phyloP scores from a whole-genome alignment of 345 rosid species.

The Hypericum perforatum region DNA sequence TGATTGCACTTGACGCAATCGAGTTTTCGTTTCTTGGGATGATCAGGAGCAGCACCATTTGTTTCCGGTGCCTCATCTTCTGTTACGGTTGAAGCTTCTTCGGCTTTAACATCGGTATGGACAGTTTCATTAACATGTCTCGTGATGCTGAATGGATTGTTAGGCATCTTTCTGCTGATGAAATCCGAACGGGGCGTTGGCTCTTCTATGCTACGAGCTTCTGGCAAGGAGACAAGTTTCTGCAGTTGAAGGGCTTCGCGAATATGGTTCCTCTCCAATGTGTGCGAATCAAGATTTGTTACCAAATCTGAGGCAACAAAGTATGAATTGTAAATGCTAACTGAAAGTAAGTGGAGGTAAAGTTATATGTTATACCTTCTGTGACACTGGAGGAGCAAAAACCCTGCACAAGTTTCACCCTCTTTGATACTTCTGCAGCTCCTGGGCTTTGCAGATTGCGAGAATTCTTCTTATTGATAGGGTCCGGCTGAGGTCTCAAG shows the following conservation, averaged over 20 bases:
- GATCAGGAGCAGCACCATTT: constrained; percentile 7
- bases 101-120: constrained; percentile 1
- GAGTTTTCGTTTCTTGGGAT: constrained; percentile 17
- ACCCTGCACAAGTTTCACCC: constrained; percentile 20
- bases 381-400: constrained; percentile 20
- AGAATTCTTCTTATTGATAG: constrained; percentile 11
- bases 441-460: constrained; percentile 21
- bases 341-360: background rate
- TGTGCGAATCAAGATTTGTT: constrained; percentile 20
- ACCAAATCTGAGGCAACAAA: constrained; percentile 14
- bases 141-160: constrained; percentile 57
- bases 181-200: constrained; percentile 12
- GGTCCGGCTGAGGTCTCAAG: constrained; percentile 12
- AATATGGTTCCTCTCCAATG: constrained; percentile 24
- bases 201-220: constrained; percentile 5
- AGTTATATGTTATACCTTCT: constrained; percentile 22
- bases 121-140: constrained; percentile 23
- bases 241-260: constrained; percentile 40
- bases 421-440: constrained; percentile 8
- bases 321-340: background rate
- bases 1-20: constrained; percentile 11
- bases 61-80: constrained; percentile 18
- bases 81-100: constrained; percentile 20
- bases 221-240: constrained; percentile 30
- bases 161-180: constrained; percentile 23